Evolutionary conservation across 305 asterid species (phyloP), one percentile per base, ranked within the genome.

Genomic region (Fraxinus xanthoxyloides): DNA sequence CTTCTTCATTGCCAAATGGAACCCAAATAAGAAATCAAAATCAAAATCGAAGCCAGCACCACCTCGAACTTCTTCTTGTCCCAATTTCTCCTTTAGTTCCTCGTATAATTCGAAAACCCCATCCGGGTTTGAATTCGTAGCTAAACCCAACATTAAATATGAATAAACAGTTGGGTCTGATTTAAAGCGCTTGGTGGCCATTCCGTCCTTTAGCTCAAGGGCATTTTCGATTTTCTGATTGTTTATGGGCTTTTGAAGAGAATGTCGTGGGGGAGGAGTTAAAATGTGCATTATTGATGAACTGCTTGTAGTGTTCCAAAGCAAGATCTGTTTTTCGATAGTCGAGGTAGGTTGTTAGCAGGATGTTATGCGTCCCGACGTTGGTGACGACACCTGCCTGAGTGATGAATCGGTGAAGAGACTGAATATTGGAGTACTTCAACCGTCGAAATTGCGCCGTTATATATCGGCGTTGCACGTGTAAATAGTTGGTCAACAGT

Each of bases 361-460:
- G 90, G 54, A 95, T 84, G 79, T 94, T 91, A 76, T 91, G 86
- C 1, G 99, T 95, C 30, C 94, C 90, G 0, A 95, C 90, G 72
- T 92, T 94, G 0, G 93, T 87, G 2, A 94, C 93, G 0, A 95
- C 89, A 2, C 99, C 97, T 0, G 97, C 97, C 79, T 94, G 98
- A 0, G 97, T 91, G 81, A 95, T 93, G 75, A 95, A 94, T 19
- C 98, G 88, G 74, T 94, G 99, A 79, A 95, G 94, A 17, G 99
- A 90, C 26, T 94, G 91, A 21, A 95, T 91, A 79, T 95, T 96
- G 10, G 95, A 82, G 82, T 92, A 93, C 75, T 91, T 87, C 0
- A 90, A 82, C 80, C 91, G 98, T 70, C 97, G 91, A 40, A 93
- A 91, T 84, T 84, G 97, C 21, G 97, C 97, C 0, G 93, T n/a